phyloP scores from a whole-genome alignment of 441 rosid genomes.

The Adansonia gregorii region DNA sequence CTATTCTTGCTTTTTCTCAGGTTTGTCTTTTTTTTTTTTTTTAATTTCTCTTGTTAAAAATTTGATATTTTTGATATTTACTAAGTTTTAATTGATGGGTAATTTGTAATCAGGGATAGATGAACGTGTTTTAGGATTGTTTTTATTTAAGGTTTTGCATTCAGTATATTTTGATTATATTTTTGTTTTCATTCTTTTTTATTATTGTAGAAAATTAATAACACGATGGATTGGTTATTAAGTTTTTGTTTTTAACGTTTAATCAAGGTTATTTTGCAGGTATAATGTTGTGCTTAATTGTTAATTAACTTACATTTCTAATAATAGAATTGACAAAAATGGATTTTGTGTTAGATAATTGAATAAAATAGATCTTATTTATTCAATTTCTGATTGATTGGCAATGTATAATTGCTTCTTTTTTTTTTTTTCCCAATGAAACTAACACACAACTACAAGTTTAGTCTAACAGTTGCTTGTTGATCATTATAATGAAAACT shows the following conservation, averaged over 20 bases:
- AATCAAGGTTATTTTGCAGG: constrained; percentile 3
- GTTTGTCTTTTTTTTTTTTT: constrained; percentile 32
- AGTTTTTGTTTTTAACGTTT: background rate
- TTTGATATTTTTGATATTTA: constrained; percentile 1
- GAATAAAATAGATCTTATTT: background rate
- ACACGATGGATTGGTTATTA: background rate
- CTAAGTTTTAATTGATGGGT: constrained; percentile 13
- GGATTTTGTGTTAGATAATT: background rate
- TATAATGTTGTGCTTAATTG: background rate
- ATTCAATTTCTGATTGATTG: background rate
- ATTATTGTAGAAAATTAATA: background rate
- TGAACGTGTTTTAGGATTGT: constrained; percentile 11
- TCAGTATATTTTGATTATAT: background rate
- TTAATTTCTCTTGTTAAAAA: background rate
- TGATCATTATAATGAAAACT: constrained; percentile 5
- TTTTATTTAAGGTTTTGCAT: background rate
- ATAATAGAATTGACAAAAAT: constrained; percentile 7
- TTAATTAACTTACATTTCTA: constrained; percentile 21
- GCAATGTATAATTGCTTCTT: background rate
- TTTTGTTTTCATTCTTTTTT: background rate
- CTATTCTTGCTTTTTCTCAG: constrained; percentile 57
- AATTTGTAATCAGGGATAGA: background rate
- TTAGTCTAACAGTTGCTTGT: background rate
- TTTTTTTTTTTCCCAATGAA: background rate
- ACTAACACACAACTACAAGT: background rate